Evolutionary conservation across 2,329 filamentous ascomycete species (phyloP), one percentile per base, ranked within the genome.

Genomic region (Fusarium anguioides): DNA sequence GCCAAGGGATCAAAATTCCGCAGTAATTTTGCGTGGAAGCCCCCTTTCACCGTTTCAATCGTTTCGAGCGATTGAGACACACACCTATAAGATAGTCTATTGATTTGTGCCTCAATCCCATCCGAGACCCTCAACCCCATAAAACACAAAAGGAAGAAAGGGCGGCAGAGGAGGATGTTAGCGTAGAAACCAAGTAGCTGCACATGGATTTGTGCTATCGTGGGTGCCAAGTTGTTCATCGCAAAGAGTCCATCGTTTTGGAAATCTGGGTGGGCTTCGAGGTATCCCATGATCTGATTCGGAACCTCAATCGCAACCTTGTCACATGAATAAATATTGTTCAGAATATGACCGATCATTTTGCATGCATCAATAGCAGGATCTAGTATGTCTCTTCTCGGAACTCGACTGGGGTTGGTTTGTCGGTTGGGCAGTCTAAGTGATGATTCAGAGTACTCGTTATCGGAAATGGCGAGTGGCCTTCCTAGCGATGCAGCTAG

Each of bases 131-230:
- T 45, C 18, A 12, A n/a, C 62, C 78, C 77, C 54, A 80, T 86
- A 37, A 89, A 79, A 14, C 88, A 80, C 57, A 84, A 86, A 15
- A 90, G 76, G 58, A 90, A 88, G 72, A 91, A 90, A 0, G 89
- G 88, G 26, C 89, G 81, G 2, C 86, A 89, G 2, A 91, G 81
- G 1, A 91, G 79, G 24, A 91, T 83, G 39, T 89, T 83, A 1
- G 87, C 86, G 71, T 91, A 87, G 54, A 83, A 86, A 57, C 89
- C 86, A 33, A 90, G 78, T 23, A 91, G 77, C 60, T 89, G 88
- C 57, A 85, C 79, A 65, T 91, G 88, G 8, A 91, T 75, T n/a
- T 88, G 83, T 6, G 86, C 84, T 31, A 90, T 83, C 5, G 84
- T 83, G 60, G 86, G 80, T 20, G 80, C 79, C 8, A 35, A 33